Base-by-base conservation (phyloP, 495 filamentous ascomycete species). In the Neurospora sp. region DNA sequence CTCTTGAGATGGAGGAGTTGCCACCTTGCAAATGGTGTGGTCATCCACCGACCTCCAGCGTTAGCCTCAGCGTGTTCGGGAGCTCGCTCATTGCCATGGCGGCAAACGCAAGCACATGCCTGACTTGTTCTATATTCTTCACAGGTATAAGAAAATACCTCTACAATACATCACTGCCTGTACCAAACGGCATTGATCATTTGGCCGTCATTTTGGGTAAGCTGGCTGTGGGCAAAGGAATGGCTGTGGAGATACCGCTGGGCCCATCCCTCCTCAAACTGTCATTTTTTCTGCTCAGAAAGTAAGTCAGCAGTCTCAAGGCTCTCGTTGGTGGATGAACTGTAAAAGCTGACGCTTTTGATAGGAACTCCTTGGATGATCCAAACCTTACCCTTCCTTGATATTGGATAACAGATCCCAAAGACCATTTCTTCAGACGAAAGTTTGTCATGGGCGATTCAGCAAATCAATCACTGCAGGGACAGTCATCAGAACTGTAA, bases 271-370 rank as follows among this genome's bases (percentile, higher is more conserved):
- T 40, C 1, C 16, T 74, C 14, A 74, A 39, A 6, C n/a, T 74
- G 17, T 69, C 20, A 3, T 74, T 74, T n/a, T n/a, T 74, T 69
- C 38, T 65, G 39, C 3, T 53, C 59, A 8, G 38, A 72, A 40
- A 4, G 73, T 72, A 40, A 39, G 73, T 20, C 44, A 45, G 17
- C 40, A 40, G 40, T 70, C 41, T 42, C 41, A 42, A 42, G 7
- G 40, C n/a, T 70, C 31, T 20, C 14, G 22, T n/a, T 41, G 3
- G 7, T 38, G 8, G 9, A 14, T 68, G 1, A 22, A 12, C n/a
- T 68, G 31, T 65, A 20, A 7, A 16, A 16, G 2, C 39, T 45
- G 16, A 35, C 3, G 8, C 3, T 72, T 3, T 1, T 12, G 1
- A 27, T 39, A 74, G 73, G 8, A 14, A 74, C 44, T 31, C 41